Conservation (phyloP, 371 early-diverging fungal genomes). For the Zopfochytrium polystomum region DNA sequence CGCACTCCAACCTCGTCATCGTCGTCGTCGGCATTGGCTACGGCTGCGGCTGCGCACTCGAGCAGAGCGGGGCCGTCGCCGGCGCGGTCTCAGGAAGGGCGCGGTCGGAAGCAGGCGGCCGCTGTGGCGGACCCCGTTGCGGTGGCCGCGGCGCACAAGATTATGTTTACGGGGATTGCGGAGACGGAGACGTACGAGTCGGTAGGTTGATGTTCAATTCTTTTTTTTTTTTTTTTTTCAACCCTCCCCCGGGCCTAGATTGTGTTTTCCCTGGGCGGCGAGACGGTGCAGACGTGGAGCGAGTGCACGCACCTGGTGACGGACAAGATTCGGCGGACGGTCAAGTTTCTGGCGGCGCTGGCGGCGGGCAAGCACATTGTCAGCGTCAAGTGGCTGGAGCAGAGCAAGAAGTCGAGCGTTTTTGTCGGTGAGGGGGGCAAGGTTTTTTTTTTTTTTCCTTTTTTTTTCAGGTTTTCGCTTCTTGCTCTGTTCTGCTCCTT, state of each 20-base stretch:
- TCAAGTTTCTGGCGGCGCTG: conserved; percentile 47
- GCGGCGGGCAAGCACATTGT: conserved; percentile 47
- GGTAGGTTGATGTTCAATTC: conserved; percentile 22
- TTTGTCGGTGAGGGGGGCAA: conserved; percentile 36
- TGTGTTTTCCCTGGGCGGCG: conserved; percentile 33
- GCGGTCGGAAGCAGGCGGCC: not conserved
- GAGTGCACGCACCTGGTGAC: conserved; percentile 52
- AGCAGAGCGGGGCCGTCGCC: not conserved
- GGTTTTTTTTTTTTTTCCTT: conserved; percentile 3
- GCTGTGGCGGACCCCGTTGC: no score
- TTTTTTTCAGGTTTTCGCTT: no score
- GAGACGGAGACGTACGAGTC: conserved; percentile 16
- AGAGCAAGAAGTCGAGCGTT: conserved; percentile 28
- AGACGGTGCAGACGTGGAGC: conserved; percentile 32
- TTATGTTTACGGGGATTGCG: conserved; percentile 34
- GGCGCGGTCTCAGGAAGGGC: not conserved
- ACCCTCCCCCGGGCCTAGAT: conserved; percentile 9
- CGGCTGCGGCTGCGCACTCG: not conserved
- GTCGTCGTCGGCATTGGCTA: no score
- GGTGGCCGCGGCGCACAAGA: not conserved
- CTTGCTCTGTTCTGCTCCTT: no score
- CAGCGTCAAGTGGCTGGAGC: conserved; percentile 42
- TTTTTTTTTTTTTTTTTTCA: not conserved
- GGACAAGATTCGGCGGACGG: conserved; percentile 43
- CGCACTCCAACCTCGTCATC: not conserved